Base-by-base conservation (phyloP, 805 yeast species). In the Yueomyces sinensis region DNA sequence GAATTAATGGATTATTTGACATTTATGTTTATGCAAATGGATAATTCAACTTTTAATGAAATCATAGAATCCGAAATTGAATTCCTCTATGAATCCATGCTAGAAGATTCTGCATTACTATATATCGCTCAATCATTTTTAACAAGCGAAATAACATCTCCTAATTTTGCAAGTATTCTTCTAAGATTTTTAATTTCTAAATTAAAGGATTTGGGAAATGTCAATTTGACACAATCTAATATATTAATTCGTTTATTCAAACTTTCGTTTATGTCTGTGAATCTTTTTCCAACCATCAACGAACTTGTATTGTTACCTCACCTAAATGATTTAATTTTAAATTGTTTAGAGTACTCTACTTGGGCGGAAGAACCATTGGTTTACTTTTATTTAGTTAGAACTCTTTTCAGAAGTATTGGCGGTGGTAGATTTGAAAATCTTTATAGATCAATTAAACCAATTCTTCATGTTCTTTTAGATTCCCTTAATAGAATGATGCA, bases 1-100 rank as follows among this genome's bases (percentile, higher is more conserved):
- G 98, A 91, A 47, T 63, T 87, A 38, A 86, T 91, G 95, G 98
- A 93, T 50, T 78, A 86, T 3, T 74, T 91, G 52, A 95, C 95
- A 0, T 80, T 94, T 1, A 82, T 91, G 46, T 91, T 84, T 57
- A 82, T 86, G 44, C 94, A 84, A 51, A 72, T 93, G 36, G 99
- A 93, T 50, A 87, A 94, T 16, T 86, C 97, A 1, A 82, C 96
- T 0, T 93, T 93, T 58, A 87, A 83, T 53, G 98, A 91, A 58
- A 79, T 91, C 41, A 76, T 86, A 9, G 83, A 76, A 41, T 67
- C 76, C 2, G 95, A 91, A 55, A 65, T 89, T 37, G 82, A 77
- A 17, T 75, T 72, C 46, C 63, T 87, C 55, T 84, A 82, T 47
- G 76, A 80, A 13, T 70, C 82, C 3, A 81, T 84, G 74, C 61